Evolutionary conservation across 371 early-diverging fungal genomes (phyloP), one percentile per base, ranked within the genome.

Genomic region (Batrachochytrium dendrobatidis): DNA sequence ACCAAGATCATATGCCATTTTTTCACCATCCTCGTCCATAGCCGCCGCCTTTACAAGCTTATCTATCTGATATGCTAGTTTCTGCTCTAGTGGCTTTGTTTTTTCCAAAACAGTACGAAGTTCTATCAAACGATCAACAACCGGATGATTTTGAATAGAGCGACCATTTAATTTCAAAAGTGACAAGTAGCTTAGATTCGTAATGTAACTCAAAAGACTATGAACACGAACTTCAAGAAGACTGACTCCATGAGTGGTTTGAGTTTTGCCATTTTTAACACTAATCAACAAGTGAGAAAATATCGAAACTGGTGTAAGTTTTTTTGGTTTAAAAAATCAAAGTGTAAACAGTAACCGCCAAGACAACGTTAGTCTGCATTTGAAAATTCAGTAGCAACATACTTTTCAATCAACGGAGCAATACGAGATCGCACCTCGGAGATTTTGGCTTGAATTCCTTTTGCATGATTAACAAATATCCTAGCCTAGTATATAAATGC

Each of bases 11-110:
- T 22, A 35, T 2, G 56, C 58, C 30, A 56, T 60, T 49, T 62
- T 55, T 53, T 56, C 53, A 61, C 55, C 33, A 24, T 66, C 69
- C 7, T 58, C 61, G 25, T 58, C 30, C 58, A 58, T 59, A 15
- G 58, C 34, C 4, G 70, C 69, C 10, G 63, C 65, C 51, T 65
- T 64, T 7, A 95, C 82, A 28, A 97, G 79, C 74, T 95, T 95
- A 66, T 95, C 95, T 60, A 96, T 90, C 77, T 94, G 96, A 73
- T 95, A 96, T 73, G 91, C 90, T 43, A 97, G 81, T 62, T 93
- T 90, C 52, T 79, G 80, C 74, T 97, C 98, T 34, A 97, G 73
- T 0, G 96, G 98, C 66, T 88, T 88, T 74, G 93, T 90, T 68
- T 89, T 90, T 60, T 97, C 98, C 25, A 96, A 67, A 25, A 91